Evolutionary conservation across 495 filamentous ascomycete genomes (phyloP), one percentile per base, ranked within the genome.

Genomic region (Thermothielavioides terrestris): DNA sequence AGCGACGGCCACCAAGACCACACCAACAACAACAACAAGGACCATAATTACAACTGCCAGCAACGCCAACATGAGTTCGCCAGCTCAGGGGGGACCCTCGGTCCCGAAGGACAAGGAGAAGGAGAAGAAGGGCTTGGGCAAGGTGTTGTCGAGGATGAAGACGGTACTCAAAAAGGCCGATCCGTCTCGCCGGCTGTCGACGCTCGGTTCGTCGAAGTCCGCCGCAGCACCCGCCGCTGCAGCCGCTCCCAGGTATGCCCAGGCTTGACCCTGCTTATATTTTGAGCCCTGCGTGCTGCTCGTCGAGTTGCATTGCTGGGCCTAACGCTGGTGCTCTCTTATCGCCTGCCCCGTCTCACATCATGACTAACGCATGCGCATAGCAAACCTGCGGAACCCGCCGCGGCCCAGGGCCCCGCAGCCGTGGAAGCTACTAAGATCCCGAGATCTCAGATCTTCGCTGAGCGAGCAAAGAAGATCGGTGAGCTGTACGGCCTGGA

Each of bases 401-500:
- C 63, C 12, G 35, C 53, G 5, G 36, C 61, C 48, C 60, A 62
- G 44, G 46, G 22, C 20, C 49, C 52, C n/a, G 44, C 53, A 12
- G 40, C 56, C 10, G 55, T 46, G 25, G 48, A 48, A 4, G 49
- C 57, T 2, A 70, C 63, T 27, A 72, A 62, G 60, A 60, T 75
- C 22, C 70, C 71, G 23, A 64, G 70, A 36, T 54, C 64, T 31
- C 69, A 76, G 42, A 54, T 81, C 39, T 81, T 84, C 42, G 79
- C 84, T 56, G 83, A 87, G 56, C 82, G 80, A 50, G 80, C 84
- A 7, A 79, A 80, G 58, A 77, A 76, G 44, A 70, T 91, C 21
- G 86, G 86, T 57, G 80, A 83, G 54, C 83, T 84, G 56, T 88
- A 88, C 53, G 84, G 83, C 34, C 55, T 90, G 53, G 80, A 79